These are phyloP conservation scores for Sodiomyces alkalinus DNA, from an alignment of 2,329 filamentous ascomycete genomes.

Conservation along the genomic window DNA sequence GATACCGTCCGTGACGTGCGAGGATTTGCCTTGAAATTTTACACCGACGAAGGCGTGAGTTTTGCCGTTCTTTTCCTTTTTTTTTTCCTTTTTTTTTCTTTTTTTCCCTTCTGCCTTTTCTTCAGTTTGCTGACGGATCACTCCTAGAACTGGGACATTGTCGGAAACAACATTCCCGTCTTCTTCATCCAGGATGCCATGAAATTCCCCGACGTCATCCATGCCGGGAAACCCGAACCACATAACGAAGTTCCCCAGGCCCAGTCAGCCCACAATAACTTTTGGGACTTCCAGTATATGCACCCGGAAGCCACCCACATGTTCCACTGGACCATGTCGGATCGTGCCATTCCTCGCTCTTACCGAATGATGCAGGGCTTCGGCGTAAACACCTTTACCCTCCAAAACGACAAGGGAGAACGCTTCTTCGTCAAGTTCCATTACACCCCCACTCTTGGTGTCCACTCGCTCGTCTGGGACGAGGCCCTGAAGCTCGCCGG, in stretches of 20 bases:
- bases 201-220: conserved; percentile 40
- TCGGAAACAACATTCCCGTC: conserved; percentile 49
- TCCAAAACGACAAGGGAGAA: conserved; percentile 53
- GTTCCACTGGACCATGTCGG: conserved; percentile 68
- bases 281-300: conserved; percentile 58
- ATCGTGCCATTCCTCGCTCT: conserved; percentile 56
- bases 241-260: conserved; percentile 57
- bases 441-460: conserved; percentile 59
- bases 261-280: conserved; percentile 58
- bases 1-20: conserved; percentile 72
- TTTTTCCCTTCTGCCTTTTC: no score
- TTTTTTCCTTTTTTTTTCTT: no score
- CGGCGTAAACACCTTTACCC: conserved; percentile 64
- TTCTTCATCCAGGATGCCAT: conserved; percentile 36
- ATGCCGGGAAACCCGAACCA: conserved; percentile 50
- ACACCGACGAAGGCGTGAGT: conserved; percentile 57
- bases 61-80: no score
- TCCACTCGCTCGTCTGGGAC: conserved; percentile 66
- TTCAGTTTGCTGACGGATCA: no score
- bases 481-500: conserved; percentile 62
- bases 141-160: conserved; percentile 46
- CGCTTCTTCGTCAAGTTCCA: conserved; percentile 66
- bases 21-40: conserved; percentile 66
- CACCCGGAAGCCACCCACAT: conserved; percentile 63
- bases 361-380: conserved; percentile 81